Evolutionary conservation across 2,329 filamentous ascomycete species (phyloP).

Genomic region (Immersiporthe knoxdaviesiana): DNA sequence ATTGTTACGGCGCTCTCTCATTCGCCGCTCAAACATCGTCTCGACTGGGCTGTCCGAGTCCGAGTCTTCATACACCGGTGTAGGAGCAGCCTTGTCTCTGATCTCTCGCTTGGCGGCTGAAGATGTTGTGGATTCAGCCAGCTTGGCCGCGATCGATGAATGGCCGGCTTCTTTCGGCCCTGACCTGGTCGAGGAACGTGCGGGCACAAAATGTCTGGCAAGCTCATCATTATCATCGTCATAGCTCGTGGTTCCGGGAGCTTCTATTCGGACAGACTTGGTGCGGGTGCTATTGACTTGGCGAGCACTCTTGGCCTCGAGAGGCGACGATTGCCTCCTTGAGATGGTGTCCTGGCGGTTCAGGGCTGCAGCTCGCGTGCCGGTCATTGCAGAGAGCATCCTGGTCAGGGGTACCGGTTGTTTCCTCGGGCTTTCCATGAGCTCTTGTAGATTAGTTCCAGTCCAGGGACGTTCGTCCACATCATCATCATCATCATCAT

Average conservation of each 20-base stretch:
- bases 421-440: slow-evolving; percentile 47
- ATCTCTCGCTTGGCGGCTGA: background rate
- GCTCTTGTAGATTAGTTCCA: slow-evolving; percentile 44
- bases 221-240: background rate
- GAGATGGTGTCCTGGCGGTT: slow-evolving; percentile 3
- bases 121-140: background rate
- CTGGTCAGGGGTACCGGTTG: slow-evolving; percentile 36
- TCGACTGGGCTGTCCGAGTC: slow-evolving; percentile 25
- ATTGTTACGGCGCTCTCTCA: slow-evolving; percentile 17
- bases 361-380: slow-evolving; percentile 37
- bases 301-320: background rate
- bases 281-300: background rate
- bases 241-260: background rate
- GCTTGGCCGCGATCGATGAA: background rate
- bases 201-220: background rate
- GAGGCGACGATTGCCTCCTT: background rate
- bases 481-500: slow-evolving; percentile 37
- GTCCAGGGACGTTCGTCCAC: slow-evolving; percentile 41
- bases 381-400: slow-evolving; percentile 29
- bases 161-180: background rate
- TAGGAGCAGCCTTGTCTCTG: background rate
- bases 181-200: background rate
- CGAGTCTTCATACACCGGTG: background rate
- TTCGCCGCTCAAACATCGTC: slow-evolving; percentile 21
- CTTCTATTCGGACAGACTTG: background rate